Evolutionary conservation across 345 rosid species (phyloP), one percentile per base, ranked within the genome.

Genomic region (Kernera saxatilis): DNA sequence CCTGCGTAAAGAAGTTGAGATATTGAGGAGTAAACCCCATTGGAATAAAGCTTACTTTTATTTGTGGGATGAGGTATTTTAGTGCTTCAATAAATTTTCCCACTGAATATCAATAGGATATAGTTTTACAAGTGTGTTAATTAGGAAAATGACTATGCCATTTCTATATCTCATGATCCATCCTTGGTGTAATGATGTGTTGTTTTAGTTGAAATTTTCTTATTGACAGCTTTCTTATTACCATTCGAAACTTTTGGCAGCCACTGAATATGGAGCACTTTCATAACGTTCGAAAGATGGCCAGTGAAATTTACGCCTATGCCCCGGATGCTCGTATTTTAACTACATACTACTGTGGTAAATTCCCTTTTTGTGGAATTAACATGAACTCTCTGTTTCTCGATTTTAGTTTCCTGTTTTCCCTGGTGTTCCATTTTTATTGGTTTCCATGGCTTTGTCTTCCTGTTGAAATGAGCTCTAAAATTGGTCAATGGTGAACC

Each of bases 1-100:
- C 82, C 77, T 93, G 86, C 97, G 69, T 84, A 93, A 86, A 82
- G 91, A 91, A 84, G 77, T 93, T 68, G 95, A 89, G 84, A 82
- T 85, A 70, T 81, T 91, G 86, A 87, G 90, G 83, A 85, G 88
- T 70, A 91, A 91, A 79, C 18, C 84, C 71, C 96, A 91, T 78
- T 93, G 99, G 99, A 91, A 89, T 71, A 93, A 93, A 74, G 97
- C 97, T 65, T 93, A 91, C 76, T 89, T 93, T 80, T 93, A 93
- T 81, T 75, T 91, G 52, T 93, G 97, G 97, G 99, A 91, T 82
- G 99, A 93, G 97, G 97, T 89, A 80, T 29, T 63, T 18, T 41
- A 21, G 53, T 32, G 27, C 23, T 14, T 30, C 21, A 33, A 3
- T 65, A 35, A 26, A 2, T 15, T n/a, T 18, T 26, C 4, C 12